Evolutionary conservation across 1,139 yeast genomes (phyloP).

Genomic region (Yamadazyma dendronema): DNA sequence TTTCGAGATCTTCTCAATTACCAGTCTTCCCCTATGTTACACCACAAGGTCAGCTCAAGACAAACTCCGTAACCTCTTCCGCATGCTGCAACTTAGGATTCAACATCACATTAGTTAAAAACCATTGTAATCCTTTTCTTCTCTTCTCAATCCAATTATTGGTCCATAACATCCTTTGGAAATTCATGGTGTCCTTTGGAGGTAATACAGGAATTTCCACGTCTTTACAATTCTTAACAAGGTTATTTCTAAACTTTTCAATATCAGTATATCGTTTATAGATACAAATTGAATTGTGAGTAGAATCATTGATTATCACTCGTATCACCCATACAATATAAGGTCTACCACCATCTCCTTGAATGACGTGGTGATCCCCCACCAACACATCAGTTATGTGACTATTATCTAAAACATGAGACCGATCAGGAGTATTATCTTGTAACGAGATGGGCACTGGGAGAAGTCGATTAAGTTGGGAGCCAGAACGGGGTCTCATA

Average conservation of each 20-base stretch:
- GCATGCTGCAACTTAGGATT: slow-evolving; percentile 58
- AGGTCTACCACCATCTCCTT: slow-evolving; percentile 38
- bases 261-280: slow-evolving; percentile 70
- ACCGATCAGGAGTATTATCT: slow-evolving; percentile 13
- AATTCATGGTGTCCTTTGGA: slow-evolving; percentile 51
- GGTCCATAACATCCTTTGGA: slow-evolving; percentile 48
- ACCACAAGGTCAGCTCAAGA: too few species aligned
- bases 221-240: slow-evolving; percentile 36
- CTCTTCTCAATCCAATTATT: slow-evolving; percentile 57
- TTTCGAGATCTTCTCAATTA: too few species aligned
- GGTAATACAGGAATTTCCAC: slow-evolving; percentile 63
- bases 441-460: slow-evolving; percentile 39
- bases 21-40: too few species aligned
- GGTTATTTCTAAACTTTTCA: slow-evolving; percentile 41
- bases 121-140: slow-evolving; percentile 71
- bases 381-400: slow-evolving; percentile 40
- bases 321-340: slow-evolving; percentile 51
- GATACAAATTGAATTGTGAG: slow-evolving; percentile 48
- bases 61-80: slow-evolving; percentile 28
- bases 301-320: slow-evolving; percentile 40
- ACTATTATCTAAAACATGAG: slow-evolving; percentile 16
- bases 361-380: slow-evolving; percentile 37
- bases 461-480: slow-evolving; percentile 31
- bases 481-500: slow-evolving; percentile 17
- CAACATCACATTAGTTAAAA: slow-evolving; percentile 62